Evolutionary conservation across 2,329 filamentous ascomycete genomes (phyloP).

Genomic region (Neonectria faginata): DNA sequence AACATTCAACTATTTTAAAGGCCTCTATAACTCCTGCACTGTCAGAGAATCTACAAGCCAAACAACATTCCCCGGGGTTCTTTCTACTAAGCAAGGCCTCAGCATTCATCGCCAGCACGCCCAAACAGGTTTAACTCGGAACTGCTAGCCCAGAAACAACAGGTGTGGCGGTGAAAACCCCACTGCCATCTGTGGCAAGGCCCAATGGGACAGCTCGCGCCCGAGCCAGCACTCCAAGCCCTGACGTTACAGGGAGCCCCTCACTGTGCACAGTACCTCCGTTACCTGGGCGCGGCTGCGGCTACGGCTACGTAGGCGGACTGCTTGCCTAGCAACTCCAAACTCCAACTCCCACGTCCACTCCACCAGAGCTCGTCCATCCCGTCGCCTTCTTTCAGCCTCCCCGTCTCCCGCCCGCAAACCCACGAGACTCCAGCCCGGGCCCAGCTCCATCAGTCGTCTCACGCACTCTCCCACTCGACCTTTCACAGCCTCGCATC

Average conservation of each 20-base stretch:
- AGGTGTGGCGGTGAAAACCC: constrained; percentile 26
- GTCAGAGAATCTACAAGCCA: background rate
- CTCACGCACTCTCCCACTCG: background rate
- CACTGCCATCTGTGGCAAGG: constrained; percentile 5
- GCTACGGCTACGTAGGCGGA: constrained; percentile 55
- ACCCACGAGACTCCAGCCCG: constrained; percentile 5
- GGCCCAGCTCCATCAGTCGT: constrained; percentile 9
- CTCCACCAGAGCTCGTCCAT: constrained; percentile 41
- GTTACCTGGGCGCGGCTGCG: constrained; percentile 37
- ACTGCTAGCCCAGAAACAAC: background rate
- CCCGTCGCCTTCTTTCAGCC: constrained; percentile 31
- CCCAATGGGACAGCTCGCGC: constrained; percentile 1
- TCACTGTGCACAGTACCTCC: background rate
- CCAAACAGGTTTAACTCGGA: constrained; percentile 14
- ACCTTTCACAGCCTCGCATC: constrained; percentile 13
- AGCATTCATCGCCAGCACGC: constrained; percentile 5
- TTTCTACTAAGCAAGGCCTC: background rate
- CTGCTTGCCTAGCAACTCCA: constrained; percentile 53
- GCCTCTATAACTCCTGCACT: too few relatives aligned
- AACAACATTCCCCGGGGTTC: background rate
- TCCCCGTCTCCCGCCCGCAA: constrained; percentile 33
- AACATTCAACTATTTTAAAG: background rate
- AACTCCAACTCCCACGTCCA: constrained; percentile 26
- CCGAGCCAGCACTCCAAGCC: background rate
- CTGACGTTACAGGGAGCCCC: constrained; percentile 9